Conservation (phyloP, 2,329 filamentous ascomycete genomes). For the Neofusicoccum cordaticola region DNA sequence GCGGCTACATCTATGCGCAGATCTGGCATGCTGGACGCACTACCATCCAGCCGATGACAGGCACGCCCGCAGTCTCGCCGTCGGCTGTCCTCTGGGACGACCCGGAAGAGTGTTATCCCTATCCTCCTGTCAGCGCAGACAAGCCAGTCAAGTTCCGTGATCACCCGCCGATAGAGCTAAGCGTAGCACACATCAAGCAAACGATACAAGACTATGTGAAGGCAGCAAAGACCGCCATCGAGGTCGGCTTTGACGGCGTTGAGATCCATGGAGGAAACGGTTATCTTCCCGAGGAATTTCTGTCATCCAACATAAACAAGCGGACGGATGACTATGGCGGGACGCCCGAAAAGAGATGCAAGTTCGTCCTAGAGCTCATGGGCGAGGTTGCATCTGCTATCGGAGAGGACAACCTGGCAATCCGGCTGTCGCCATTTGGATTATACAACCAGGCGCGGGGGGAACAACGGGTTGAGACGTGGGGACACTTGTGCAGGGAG, state of each 20-base stretch:
- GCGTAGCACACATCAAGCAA: conserved; percentile 44
- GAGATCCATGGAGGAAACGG: conserved; percentile 52
- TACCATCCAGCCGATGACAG: conserved; percentile 39
- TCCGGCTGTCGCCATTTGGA: conserved; percentile 39
- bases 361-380: conserved; percentile 57
- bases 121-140: conserved; percentile 36
- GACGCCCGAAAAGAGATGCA: conserved; percentile 50
- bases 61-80: conserved; percentile 36
- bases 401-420: conserved; percentile 32
- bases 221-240: conserved; percentile 52
- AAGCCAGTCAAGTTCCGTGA: conserved; percentile 36
- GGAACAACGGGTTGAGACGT: conserved; percentile 53
- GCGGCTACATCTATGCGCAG: conserved; percentile 48
- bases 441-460: conserved; percentile 53
- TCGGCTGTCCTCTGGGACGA: conserved; percentile 48
- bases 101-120: conserved; percentile 41
- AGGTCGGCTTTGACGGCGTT: conserved; percentile 55
- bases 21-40: conserved; percentile 50
- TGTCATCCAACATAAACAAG: conserved; percentile 50
- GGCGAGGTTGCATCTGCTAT: conserved; percentile 32
- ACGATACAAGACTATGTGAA: conserved; percentile 43
- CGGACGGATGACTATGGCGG: conserved; percentile 53
- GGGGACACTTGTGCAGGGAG: conserved; percentile 49
- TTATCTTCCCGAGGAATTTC: conserved; percentile 54
- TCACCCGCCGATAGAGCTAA: conserved; percentile 36